These are phyloP conservation scores for Thymus quinquecostatus DNA, from an alignment of 257 asterid genomes.

Conservation along the genomic window DNA sequence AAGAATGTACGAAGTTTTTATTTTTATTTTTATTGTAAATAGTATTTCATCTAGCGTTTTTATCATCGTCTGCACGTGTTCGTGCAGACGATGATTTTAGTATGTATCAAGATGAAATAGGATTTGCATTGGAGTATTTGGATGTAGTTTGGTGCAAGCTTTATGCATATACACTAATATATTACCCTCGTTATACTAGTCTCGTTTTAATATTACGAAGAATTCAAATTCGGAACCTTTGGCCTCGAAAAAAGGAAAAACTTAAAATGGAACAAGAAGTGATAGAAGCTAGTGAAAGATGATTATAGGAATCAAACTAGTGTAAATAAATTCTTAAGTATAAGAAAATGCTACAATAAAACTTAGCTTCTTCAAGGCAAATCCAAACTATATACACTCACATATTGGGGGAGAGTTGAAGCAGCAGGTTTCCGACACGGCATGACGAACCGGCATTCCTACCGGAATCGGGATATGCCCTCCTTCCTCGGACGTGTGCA, in stretches of 20 bases:
- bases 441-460: conserved; percentile 18
- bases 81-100: neutral
- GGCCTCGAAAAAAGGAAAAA: neutral
- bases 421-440: conserved; percentile 23
- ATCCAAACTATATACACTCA: conserved; percentile 71
- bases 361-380: conserved; percentile 47
- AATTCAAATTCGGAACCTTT: too few relatives aligned
- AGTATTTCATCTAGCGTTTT: neutral
- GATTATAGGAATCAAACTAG: conserved; percentile 35
- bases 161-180: too few relatives aligned
- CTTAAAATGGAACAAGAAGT: neutral
- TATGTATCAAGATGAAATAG: neutral
- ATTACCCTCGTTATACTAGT: too few relatives aligned
- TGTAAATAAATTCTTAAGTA: conserved; percentile 34
- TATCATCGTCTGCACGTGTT: neutral
- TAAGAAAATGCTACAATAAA: conserved; percentile 42
- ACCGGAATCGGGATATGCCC: conserved; percentile 39
- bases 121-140: neutral
- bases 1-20: neutral
- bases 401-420: conserved; percentile 43
- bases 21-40: neutral
- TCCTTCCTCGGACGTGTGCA: conserved; percentile 26
- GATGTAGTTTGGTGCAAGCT: too few relatives aligned
- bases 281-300: neutral
- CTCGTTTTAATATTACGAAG: too few relatives aligned